These are phyloP conservation scores for Paramecium biaurelia DNA, from an alignment of 73 alveolate species.

Conservation along the genomic window DNA sequence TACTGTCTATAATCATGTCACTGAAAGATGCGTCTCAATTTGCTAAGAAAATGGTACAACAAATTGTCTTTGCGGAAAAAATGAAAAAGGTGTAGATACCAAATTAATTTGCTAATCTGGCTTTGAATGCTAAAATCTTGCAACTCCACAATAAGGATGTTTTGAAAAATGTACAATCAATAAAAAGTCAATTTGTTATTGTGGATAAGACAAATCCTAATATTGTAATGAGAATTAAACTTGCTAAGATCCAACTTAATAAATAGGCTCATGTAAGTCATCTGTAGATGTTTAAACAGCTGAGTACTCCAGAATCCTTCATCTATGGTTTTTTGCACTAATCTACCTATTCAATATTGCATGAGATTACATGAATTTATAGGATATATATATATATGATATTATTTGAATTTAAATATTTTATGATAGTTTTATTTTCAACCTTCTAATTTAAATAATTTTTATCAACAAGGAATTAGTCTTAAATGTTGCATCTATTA, in stretches of 20 bases:
- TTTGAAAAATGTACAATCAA: not conserved
- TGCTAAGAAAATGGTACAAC: not conserved
- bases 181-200: not conserved
- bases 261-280: not conserved
- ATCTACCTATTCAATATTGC: not conserved
- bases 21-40: not conserved
- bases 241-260: not conserved
- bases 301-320: not conserved
- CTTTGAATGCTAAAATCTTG: not conserved
- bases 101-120: not conserved
- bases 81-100: not conserved
- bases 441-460: too few species aligned
- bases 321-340: not conserved
- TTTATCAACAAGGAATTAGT: too few species aligned
- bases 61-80: not conserved
- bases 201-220: not conserved
- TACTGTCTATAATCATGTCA: not conserved
- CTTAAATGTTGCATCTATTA: too few species aligned
- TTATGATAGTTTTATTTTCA: too few species aligned
- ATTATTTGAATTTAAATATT: too few species aligned
- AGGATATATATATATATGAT: too few species aligned
- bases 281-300: not conserved
- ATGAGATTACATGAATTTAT: not conserved
- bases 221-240: not conserved
- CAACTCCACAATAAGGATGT: not conserved